Evolutionary conservation across 805 yeast species (phyloP).

Genomic region (Sugiyamaella marilandica): DNA sequence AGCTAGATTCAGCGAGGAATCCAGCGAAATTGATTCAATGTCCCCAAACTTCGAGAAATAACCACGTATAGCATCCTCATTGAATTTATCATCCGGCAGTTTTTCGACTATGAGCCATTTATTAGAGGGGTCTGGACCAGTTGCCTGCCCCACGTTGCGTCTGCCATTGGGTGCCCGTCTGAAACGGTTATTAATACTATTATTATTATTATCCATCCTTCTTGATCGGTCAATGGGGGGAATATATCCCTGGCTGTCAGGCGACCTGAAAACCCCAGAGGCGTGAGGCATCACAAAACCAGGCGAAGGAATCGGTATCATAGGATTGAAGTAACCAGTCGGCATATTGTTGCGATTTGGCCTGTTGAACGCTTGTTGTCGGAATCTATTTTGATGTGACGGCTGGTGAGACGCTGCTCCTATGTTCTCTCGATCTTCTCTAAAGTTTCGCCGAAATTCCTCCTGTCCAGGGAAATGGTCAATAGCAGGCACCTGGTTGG

Average conservation of each 20-base stretch:
- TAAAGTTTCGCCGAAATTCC: conserved; percentile 27
- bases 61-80: conserved; percentile 31
- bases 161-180: not conserved
- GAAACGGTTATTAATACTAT: not conserved
- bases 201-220: too few species aligned
- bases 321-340: not conserved
- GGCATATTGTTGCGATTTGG: not conserved
- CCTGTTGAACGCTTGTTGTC: conserved; percentile 4
- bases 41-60: conserved; percentile 43
- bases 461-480: conserved; percentile 23
- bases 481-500: not conserved
- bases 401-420: not conserved
- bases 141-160: not conserved
- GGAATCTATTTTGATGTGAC: conserved; percentile 1
- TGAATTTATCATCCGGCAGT: conserved; percentile 40
- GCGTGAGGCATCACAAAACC: not conserved
- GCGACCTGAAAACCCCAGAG: conserved; percentile 16
- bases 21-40: conserved; percentile 30
- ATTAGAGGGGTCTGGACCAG: conserved; percentile 26
- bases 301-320: conserved; percentile 4
- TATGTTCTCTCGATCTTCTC: conserved; percentile 13
- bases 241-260: conserved; percentile 22
- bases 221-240: conserved; percentile 9
- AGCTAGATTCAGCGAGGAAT: conserved; percentile 31
- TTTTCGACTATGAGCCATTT: conserved; percentile 38